A percentile compares a stretch with the other conserved stretches of the same genome.
Conservation (phyloP, 2,329 filamentous ascomycete genomes). For the Cryphonectria radicalis region DNA sequence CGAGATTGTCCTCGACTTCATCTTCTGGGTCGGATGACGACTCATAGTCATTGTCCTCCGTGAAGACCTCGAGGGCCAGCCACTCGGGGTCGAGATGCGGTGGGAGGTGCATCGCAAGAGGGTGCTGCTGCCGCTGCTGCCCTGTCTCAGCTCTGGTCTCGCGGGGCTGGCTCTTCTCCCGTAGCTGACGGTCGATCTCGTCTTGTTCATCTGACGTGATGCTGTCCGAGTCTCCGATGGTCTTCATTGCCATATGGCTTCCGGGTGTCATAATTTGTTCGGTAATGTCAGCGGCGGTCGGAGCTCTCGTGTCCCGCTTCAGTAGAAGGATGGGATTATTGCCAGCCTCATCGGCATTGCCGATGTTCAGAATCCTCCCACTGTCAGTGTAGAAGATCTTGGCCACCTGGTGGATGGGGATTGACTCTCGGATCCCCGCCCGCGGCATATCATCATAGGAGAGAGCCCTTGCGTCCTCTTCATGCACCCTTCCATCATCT, state of each 20-base stretch:
- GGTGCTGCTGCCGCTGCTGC: conserved; percentile 28
- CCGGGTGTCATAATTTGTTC: conserved; percentile 7
- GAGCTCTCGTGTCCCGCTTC: conserved; percentile 70
- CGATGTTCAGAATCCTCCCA: conserved; percentile 84
- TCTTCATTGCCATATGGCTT: background rate
- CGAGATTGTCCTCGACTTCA: conserved; percentile 37
- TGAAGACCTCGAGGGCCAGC: conserved; percentile 87
- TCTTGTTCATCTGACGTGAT: conserved; percentile 44
- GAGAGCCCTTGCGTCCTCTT: conserved; percentile 39
- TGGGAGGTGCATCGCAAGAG: conserved; percentile 63
- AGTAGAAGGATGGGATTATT: conserved; percentile 76
- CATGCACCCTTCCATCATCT: conserved; percentile 59
- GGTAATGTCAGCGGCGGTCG: conserved; percentile 54
- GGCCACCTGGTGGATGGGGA: conserved; percentile 67
- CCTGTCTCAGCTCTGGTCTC: background rate
- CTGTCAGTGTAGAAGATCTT: conserved; percentile 95
- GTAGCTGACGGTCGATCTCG: conserved; percentile 52
- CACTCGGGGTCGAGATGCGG: conserved; percentile 83
- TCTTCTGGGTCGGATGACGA: conserved; percentile 40
- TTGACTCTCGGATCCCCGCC: conserved; percentile 56
- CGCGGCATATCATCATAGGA: conserved; percentile 47
- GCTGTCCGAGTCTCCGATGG: conserved; percentile 16
- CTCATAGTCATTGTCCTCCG: conserved; percentile 62
- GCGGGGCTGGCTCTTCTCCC: conserved; percentile 39
- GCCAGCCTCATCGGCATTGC: conserved; percentile 48